Evolutionary conservation across 2,329 filamentous ascomycete species (phyloP).

Genomic region (Eutypella sp.): DNA sequence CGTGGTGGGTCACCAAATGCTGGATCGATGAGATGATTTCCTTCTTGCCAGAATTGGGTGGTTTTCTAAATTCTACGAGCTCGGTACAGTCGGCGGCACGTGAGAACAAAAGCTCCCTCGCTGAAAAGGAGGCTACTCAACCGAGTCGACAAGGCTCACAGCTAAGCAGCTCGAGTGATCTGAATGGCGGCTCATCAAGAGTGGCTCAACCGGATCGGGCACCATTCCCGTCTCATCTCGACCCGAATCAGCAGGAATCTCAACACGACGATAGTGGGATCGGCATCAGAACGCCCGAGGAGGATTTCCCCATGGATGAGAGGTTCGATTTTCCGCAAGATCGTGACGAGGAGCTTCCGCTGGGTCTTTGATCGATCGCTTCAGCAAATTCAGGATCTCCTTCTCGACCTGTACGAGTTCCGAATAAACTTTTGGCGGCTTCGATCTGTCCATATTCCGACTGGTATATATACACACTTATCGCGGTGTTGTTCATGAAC

Average conservation of each 20-base stretch:
- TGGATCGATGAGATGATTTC: slow-evolving; percentile 93
- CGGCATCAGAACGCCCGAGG: slow-evolving; percentile 62
- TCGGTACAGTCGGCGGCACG: slow-evolving; percentile 28
- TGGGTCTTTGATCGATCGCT: slow-evolving; percentile 14
- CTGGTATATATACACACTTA: slow-evolving; percentile 11
- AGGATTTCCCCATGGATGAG: slow-evolving; percentile 57
- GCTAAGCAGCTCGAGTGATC: slow-evolving; percentile 42
- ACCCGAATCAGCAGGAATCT: slow-evolving; percentile 38
- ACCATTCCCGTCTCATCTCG: slow-evolving; percentile 42
- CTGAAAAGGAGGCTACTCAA: slow-evolving; percentile 31
- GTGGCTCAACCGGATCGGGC: slow-evolving; percentile 45
- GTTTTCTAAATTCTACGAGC: slow-evolving; percentile 65
- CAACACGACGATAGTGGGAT: slow-evolving; percentile 69
- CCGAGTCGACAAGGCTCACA: slow-evolving; percentile 32
- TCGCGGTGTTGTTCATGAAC: slow-evolving; percentile 14
- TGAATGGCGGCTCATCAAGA: slow-evolving; percentile 36
- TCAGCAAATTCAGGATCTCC: slow-evolving; percentile 1
- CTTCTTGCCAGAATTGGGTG: slow-evolving; percentile 85
- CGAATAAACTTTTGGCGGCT: background rate
- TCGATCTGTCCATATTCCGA: slow-evolving; percentile 5
- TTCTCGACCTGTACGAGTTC: background rate
- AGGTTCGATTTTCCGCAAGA: slow-evolving; percentile 47
- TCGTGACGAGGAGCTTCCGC: slow-evolving; percentile 30
- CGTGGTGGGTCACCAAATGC: slow-evolving; percentile 93
- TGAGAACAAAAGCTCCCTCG: slow-evolving; percentile 28